Percentiles rank a stretch among this genome's conserved stretches.
Evolutionary conservation across 768 basidiomycete species (phyloP).

Genomic region (Xanthoconium stramineum): DNA sequence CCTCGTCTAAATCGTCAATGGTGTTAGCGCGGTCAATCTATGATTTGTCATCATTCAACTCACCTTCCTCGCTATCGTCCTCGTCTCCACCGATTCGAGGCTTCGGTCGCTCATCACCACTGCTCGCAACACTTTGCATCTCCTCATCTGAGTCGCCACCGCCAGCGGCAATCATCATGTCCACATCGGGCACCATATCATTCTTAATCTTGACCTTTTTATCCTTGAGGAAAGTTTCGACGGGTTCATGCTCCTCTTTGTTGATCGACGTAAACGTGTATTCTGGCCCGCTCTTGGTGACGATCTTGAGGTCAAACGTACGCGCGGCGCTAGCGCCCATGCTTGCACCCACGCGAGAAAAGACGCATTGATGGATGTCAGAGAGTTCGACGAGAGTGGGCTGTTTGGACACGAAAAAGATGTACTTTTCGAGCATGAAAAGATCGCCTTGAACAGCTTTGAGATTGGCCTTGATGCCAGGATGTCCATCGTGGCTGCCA

Average conservation of each 20-base stretch:
- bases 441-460: conserved; percentile 97
- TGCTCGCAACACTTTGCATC: conserved; percentile 77
- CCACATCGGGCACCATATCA: conserved; percentile 88
- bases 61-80: conserved; percentile 77
- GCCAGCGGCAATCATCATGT: conserved; percentile 64
- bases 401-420: conserved; percentile 97
- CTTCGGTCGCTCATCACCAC: conserved; percentile 58
- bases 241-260: conserved; percentile 90
- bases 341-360: conserved; percentile 89
- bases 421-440: conserved; percentile 96
- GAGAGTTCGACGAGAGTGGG: conserved; percentile 87
- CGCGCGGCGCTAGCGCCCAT: conserved; percentile 80
- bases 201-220: conserved; percentile 95
- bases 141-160: conserved; percentile 74
- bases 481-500: conserved; percentile 78
- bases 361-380: conserved; percentile 86
- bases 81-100: conserved; percentile 49
- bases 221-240: conserved; percentile 79
- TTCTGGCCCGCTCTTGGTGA: conserved; percentile 80
- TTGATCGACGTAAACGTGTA: conserved; percentile 90
- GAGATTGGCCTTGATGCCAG: conserved; percentile 96
- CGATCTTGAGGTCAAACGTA: conserved; percentile 91
- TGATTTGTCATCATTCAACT: conserved; percentile 13
- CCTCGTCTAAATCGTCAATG: conserved; percentile 57
- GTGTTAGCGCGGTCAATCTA: conserved; percentile 2